Evolutionary conservation across 2,329 filamentous ascomycete genomes (phyloP).

Genomic region (Fusarium acutatum): DNA sequence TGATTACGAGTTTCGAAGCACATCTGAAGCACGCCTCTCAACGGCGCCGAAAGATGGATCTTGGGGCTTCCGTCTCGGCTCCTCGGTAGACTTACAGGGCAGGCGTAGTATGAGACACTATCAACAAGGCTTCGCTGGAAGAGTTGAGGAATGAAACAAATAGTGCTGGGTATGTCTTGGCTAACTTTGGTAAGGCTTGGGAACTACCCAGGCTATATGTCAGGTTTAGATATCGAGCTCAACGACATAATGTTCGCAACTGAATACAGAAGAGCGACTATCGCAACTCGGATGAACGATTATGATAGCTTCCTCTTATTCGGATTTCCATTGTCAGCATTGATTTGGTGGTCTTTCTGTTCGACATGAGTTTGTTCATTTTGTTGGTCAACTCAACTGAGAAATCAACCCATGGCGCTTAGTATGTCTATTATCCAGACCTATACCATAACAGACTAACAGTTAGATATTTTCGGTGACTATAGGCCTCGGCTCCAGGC

Average conservation of each 20-base stretch:
- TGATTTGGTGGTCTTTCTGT: background rate
- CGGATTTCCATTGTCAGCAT: background rate
- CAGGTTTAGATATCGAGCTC: background rate
- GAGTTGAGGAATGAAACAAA: slow-evolving; percentile 22
- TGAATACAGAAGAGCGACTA: background rate
- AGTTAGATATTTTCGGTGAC: background rate
- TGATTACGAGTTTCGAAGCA: slow-evolving; percentile 30
- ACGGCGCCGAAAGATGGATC: slow-evolving; percentile 25
- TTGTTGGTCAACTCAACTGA: background rate
- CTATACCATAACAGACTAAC: background rate
- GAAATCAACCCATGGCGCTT: slow-evolving; percentile 13
- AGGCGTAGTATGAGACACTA: slow-evolving; percentile 29
- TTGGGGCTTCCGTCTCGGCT: slow-evolving; percentile 37
- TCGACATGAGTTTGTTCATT: background rate
- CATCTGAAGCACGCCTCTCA: slow-evolving; percentile 38
- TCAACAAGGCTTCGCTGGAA: slow-evolving; percentile 15
- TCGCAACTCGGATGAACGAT: background rate
- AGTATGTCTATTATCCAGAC: slow-evolving; percentile 8
- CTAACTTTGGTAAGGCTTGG: slow-evolving; percentile 13
- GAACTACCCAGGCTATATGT: slow-evolving; percentile 16
- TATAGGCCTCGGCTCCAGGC: slow-evolving; percentile 16
- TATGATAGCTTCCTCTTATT: background rate
- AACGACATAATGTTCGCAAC: background rate
- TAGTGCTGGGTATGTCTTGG: slow-evolving; percentile 18
- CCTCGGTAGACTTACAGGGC: slow-evolving; percentile 6